Evolutionary conservation across 129 eudicot species (phyloP), one percentile per base, ranked within the genome.

Genomic region (Chrysanthemum makinoi): DNA sequence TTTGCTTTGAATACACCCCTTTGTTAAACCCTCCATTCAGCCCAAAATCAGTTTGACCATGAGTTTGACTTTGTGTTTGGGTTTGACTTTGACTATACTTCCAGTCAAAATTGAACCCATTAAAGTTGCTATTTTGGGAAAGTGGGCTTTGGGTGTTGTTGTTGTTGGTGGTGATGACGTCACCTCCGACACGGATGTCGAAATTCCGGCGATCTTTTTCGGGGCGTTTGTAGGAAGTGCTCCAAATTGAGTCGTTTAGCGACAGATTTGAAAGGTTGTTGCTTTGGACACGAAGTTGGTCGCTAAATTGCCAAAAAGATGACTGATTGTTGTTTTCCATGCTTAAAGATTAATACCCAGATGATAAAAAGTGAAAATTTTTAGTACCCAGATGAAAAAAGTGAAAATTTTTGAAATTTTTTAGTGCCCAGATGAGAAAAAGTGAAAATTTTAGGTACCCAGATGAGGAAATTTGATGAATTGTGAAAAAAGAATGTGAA

Each of bases 231-330:
- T 79, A 89, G 0, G 90, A 79, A 15, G 65, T 84, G 86, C 99
- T 86, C 99, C 99, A 95, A 33, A 95, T 95, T 0, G 99, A 90
- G 46, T 95, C 96, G 62, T 88, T 95, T 2, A 95, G 82, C 3
- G 99, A 94, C 0, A 94, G 89, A 50, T 86, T 78, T 0, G 84
- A 75, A 2, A 89, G 77, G 65, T 67, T 82, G 79, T 80, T 87
- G 75, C 78, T 68, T 5, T 90, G 96, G 2, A 87, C 82, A 52
- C 97, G 95, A 56, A 94, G 97, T 39, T 90, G 89, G 28, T 94
- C 99, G 35, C 97, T 94, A 77, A 94, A 94, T 44, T 94, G 91
- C 93, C 89, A 82, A 75, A 94, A 94, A 51, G 94, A 87, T 7
- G 89, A 82, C 28, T 86, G 87, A 60, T 84, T 82, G 72, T 57